Base-by-base conservation (phyloP, 768 basidiomycete species). In the Butyriboletus loyo region DNA sequence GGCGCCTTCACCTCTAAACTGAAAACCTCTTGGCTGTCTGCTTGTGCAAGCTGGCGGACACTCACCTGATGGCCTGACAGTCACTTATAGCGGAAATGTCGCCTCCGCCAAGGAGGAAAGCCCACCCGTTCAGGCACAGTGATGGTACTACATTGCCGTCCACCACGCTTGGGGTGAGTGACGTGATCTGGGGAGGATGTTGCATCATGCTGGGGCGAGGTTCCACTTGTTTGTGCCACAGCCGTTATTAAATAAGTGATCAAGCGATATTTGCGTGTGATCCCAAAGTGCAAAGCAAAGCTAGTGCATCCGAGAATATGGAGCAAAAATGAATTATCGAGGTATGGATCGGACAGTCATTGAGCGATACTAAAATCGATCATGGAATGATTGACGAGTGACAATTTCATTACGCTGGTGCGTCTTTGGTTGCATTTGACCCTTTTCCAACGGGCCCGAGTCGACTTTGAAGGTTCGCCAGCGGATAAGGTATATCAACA, bases 141-240 rank as follows among this genome's bases (percentile, higher is more conserved):
- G 25, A 19, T 22, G 40, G 24, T 22, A 37, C 28, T 31, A 6
- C 44, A 51, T 53, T 53, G 13, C 47, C 39, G 49, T 46, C 59
- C 32, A 28, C 21, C 27, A 28, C n/a, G 31, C 24, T 48, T 37
- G 21, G 27, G 28, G 15, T 19, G n/a, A 21, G 36, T 38, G 44
- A 24, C 17, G 31, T 46, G 19, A 40, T 19, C 22, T 10, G 22
- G 24, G 38, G 31, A 43, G 46, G 38, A 21, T 30, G 27, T n/a
- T n/a, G n/a, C n/a, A n/a, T n/a, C n/a, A n/a, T n/a, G n/a, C 22
- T 54, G 22, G 43, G 7, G 21, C 6, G 10, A 22, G 15, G 14
- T 4, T 1, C 27, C 31, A 21, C 31, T 14, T 28, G 19, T 22
- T 24, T 27, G 17, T 36, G 48, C 17, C 38, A 36, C 43, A 52